Evolutionary conservation across 768 basidiomycete genomes (phyloP), one percentile per base, ranked within the genome.

Genomic region (Leucogyrophana mollusca): DNA sequence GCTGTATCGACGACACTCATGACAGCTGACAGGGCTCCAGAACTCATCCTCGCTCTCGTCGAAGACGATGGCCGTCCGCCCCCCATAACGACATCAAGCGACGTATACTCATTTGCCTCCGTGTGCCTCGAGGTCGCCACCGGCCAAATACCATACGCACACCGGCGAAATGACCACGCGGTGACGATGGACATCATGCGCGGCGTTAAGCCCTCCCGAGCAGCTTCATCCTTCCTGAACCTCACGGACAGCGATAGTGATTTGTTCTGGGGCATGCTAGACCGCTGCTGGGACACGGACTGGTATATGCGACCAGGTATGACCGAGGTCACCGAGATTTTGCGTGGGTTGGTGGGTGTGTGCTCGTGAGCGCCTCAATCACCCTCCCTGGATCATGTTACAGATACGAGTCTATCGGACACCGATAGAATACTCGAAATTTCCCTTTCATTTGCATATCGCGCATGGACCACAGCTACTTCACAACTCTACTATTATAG

Each of bases 81-180:
- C 9, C 68, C 70, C 0, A 73, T 80, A 45, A 76, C 79, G 13
- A 76, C 70, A 1, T 65, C 59, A 33, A 80, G 75, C 38, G 82
- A 83, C 52, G 77, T 82, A n/a, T 83, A 78, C 46, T 76, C 80
- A 2, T 83, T 79, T 57, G 79, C 69, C 1, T 79, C 74, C 16
- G 73, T 83, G 35, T 81, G 80, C 59, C 67, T 82, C 34, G 80
- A 82, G 71, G 66, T 82, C 33, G 72, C 73, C 0, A 78, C 78
- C 2, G 79, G 73, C 4, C 62, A 72, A 20, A 56, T 78, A 11
- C 80, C 80, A 0, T 82, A 78, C 34, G 65, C 78, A 0, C 67
- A 78, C 46, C 72, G 80, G 13, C 68, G 63, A 34, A 82, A 80
- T 40, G 80, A 82, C 46, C 72, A 76, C 32, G 73, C 78, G 27